Conservation (phyloP, 495 filamentous ascomycete genomes). For the Echria macrotheca region DNA sequence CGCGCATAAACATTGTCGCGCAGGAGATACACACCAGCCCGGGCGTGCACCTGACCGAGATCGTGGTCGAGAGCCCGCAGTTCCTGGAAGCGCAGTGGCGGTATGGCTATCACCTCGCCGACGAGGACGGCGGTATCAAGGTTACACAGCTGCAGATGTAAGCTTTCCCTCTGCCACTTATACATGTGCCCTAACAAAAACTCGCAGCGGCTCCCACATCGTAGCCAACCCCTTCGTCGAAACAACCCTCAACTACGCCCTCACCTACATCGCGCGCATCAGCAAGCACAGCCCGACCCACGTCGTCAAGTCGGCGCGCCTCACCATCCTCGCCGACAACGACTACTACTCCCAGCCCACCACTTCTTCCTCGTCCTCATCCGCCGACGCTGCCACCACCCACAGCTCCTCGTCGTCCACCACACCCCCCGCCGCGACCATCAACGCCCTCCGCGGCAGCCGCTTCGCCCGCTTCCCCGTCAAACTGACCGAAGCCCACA, state of each 20-base stretch:
- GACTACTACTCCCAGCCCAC: slow-evolving; percentile 87
- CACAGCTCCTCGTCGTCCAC: slow-evolving; percentile 2
- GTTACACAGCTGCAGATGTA: slow-evolving; percentile 77
- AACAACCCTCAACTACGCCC: slow-evolving; percentile 77
- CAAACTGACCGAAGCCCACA: slow-evolving; percentile 73
- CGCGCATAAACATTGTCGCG: slow-evolving; percentile 82
- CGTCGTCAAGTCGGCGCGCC: slow-evolving; percentile 58
- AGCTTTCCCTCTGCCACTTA: slow-evolving; percentile 27
- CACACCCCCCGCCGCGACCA: slow-evolving; percentile 9
- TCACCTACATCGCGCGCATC: slow-evolving; percentile 67
- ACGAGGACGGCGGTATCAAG: slow-evolving; percentile 66
- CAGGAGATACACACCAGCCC: slow-evolving; percentile 53
- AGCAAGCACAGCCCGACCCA: slow-evolving; percentile 48
- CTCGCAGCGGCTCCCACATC: slow-evolving; percentile 29
- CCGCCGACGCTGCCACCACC: not conserved
- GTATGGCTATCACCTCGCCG: slow-evolving; percentile 66
- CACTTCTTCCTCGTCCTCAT: slow-evolving; percentile 5
- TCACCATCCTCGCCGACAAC: slow-evolving; percentile 89
- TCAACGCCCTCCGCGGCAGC: slow-evolving; percentile 16
- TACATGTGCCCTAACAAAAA: slow-evolving; percentile 4
- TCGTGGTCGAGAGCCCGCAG: slow-evolving; percentile 85
- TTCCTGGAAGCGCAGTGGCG: slow-evolving; percentile 82
- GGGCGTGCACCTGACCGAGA: slow-evolving; percentile 57
- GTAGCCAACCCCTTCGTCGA: slow-evolving; percentile 77
- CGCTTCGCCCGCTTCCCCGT: slow-evolving; percentile 76